Evolutionary conservation across 2,329 filamentous ascomycete species (phyloP), one percentile per base, ranked within the genome.

Genomic region (Ophiostoma sp.): DNA sequence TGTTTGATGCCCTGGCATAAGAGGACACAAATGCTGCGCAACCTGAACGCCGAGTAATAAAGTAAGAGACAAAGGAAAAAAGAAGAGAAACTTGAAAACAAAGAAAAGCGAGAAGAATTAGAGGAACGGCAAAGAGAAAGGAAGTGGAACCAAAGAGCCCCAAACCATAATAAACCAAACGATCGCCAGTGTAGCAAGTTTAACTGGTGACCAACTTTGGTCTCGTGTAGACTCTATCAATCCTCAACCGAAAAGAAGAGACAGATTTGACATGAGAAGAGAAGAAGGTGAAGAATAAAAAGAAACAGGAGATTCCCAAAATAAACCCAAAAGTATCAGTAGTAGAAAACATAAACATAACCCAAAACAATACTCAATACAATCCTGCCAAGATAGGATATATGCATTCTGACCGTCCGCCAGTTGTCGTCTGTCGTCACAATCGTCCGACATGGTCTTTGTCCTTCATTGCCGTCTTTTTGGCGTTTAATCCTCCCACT

Each of bases 401-500:
- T 36, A 25, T 52, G 28, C 42, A 55, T 36, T 25, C 28, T 45
- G 11, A 19, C 36, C 36, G 61, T 9, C 36, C 36, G n/a, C 36
- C 31, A 17, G 31, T 22, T 19, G 15, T 22, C 19, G 59, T 42
- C 61, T n/a, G 12, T 45, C 4, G 33, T 39, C 61, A n/a, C 36
- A n/a, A 11, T 36, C 28, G 28, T 36, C 11, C 31, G 57, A 48
- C 50, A 6, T 42, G n/a, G 36, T 8, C n/a, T 36, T 36, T 8
- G 33, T 36, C 33, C 8, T 3, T 36, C 33, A 36, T 4, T 36
- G 8, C 33, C 33, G 33, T 36, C 33, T 36, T 36, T 36, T 36
- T 3, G 33, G 8, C 33, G 33, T 36, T 8, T 45, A 74, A 17
- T 74, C 95, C 78, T 98, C 95, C 95, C 95, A 98, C 80, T 98